Percentiles rank a stretch among this genome's conserved stretches.
Conservation (phyloP, 768 basidiomycete genomes). For the Jaapia argillacea region DNA sequence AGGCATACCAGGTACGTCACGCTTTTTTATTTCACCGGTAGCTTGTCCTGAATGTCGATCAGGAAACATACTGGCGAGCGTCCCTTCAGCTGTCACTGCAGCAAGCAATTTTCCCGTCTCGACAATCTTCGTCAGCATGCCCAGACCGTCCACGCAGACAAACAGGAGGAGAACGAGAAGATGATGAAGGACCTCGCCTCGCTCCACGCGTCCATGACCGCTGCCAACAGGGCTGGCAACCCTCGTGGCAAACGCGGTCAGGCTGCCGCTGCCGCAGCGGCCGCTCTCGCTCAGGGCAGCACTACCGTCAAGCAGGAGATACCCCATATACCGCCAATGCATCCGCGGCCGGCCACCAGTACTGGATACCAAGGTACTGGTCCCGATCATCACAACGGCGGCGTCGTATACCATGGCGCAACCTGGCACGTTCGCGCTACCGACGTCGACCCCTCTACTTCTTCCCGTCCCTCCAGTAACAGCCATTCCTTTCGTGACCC, state of each 20-base stretch:
- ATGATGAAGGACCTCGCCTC: constrained; percentile 89
- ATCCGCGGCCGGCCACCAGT: constrained; percentile 61
- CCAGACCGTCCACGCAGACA: constrained; percentile 94
- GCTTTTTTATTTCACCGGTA: background rate
- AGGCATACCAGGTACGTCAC: constrained; percentile 80
- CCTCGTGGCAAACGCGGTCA: constrained; percentile 27
- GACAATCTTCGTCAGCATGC: constrained; percentile 97
- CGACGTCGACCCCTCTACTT: constrained; percentile 29
- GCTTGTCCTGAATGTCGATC: constrained; percentile 8
- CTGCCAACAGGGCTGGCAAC: constrained; percentile 30
- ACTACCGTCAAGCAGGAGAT: constrained; percentile 35
- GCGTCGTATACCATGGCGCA: constrained; percentile 20
- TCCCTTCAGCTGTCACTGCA: constrained; percentile 93
- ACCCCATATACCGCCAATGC: constrained; percentile 26
- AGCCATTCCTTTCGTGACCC: constrained; percentile 72
- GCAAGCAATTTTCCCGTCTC: constrained; percentile 90
- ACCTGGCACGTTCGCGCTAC: constrained; percentile 30
- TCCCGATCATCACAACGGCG: constrained; percentile 20
- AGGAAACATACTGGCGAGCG: constrained; percentile 98
- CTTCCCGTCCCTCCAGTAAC: too few relatives aligned
- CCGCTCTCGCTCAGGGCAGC: constrained; percentile 10
- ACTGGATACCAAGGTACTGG: constrained; percentile 55
- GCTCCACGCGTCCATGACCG: constrained; percentile 75
- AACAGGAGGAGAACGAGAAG: constrained; percentile 76
- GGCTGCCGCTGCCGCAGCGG: constrained; percentile 11